Evolutionary conservation across 2,329 filamentous ascomycete genomes (phyloP), one percentile per base, ranked within the genome.

Genomic region (Talaromyces sp.): DNA sequence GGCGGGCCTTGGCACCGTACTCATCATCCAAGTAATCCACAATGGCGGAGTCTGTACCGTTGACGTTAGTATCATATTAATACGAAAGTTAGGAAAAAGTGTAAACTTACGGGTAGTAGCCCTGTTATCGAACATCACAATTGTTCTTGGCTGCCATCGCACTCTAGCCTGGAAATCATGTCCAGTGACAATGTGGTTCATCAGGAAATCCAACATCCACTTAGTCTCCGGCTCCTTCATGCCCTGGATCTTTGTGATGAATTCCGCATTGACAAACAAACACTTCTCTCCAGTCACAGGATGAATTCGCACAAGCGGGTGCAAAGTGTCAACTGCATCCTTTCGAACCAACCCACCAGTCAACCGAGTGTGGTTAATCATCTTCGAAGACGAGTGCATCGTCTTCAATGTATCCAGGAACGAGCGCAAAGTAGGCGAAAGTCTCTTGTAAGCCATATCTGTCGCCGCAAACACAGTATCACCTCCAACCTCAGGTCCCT

Each of bases 71-170:
- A 49, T 47, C n/a, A 19, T 7, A 37, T 14, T 22, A 33, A 42
- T 3, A 10, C 7, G n/a, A 20, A 2, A 39, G 30, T 11, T 20
- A 33, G 11, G 32, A 36, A 20, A 42, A 40, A 43, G 36, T 27
- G 17, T 32, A 32, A 36, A 71, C 75, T 65, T 68, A 79, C 76
- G 76, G 47, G 77, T 70, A 27, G 76, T 77, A 39, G 66, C 72
- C 42, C 78, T 70, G 49, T 80, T 78, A 60, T 80, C 77, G 63
- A 79, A 80, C 60, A 80, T 76, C 14, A 81, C 79, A 47, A 82
- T 75, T 2, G 77, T 79, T 52, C 73, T 70, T 6, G 78, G 78
- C 60, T 76, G 73, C 77, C 77, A 80, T 36, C 72, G 68, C 27
- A 80, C 74, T 16, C 78, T 66, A 30, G 71, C 73, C 61, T 78